phyloP scores from a whole-genome alignment of 2,329 filamentous ascomycete species.

The Myriosclerotinia duriaeana region DNA sequence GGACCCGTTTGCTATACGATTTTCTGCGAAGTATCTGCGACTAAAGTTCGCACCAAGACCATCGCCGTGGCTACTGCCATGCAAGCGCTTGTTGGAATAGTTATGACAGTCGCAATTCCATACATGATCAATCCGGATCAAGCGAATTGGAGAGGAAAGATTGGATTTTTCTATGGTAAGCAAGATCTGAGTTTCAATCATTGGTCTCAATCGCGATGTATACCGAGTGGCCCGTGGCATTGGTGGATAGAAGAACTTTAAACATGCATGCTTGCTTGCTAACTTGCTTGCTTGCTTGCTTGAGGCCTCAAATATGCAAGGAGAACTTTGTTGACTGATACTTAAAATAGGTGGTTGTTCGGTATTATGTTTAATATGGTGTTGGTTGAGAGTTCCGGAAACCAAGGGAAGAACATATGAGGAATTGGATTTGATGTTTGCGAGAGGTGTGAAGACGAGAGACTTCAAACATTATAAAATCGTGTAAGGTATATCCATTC shows the following conservation, averaged over 20 bases:
- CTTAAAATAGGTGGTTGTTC: conserved; percentile 43
- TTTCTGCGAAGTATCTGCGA: conserved; percentile 47
- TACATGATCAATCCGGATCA: conserved; percentile 43
- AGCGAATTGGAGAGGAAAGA: conserved; percentile 35
- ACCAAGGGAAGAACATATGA: conserved; percentile 47
- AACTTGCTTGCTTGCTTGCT: neutral
- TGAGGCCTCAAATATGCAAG: neutral
- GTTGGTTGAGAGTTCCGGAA: conserved; percentile 46
- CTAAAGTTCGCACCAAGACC: conserved; percentile 42
- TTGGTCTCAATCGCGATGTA: neutral
- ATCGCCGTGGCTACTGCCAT: conserved; percentile 33
- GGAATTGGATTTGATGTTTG: conserved; percentile 50
- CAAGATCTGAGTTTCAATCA: neutral
- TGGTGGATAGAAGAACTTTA: neutral
- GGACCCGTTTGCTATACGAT: conserved; percentile 47
- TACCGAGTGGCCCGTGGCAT: neutral
- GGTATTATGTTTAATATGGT: conserved; percentile 44
- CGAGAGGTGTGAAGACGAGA: conserved; percentile 39
- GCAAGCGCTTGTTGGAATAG: conserved; percentile 29
- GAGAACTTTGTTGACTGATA: neutral
- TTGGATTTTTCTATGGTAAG: conserved; percentile 39
- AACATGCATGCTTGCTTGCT: neutral
- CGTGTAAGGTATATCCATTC: neutral
- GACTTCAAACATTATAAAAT: conserved; percentile 38
- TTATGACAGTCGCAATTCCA: conserved; percentile 35